Conservation (phyloP, 177 flowering plant species). For the Vitis hybrid region DNA sequence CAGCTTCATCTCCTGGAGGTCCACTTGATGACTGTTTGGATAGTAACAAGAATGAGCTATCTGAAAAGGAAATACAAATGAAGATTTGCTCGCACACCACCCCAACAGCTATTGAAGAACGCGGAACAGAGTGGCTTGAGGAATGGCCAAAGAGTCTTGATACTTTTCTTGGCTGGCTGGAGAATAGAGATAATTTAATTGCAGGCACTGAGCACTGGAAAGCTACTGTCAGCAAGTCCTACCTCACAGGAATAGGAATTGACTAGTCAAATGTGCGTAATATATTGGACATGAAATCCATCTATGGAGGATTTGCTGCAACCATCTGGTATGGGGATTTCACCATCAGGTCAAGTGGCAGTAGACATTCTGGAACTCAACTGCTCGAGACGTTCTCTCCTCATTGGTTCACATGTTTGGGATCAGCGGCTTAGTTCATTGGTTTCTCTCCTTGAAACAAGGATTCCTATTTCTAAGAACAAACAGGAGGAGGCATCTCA, state of each 20-base stretch:
- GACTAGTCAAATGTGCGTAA: no score
- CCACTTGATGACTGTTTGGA: slow-evolving; percentile 1
- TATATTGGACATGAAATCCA: no score
- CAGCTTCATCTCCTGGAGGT: slow-evolving; percentile 37
- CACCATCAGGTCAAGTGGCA: no score
- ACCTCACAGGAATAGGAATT: slow-evolving; percentile 31
- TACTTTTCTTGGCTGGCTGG: slow-evolving; percentile 81
- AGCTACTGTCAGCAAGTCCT: slow-evolving; percentile 71
- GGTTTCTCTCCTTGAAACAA: no score
- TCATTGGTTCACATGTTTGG: no score
- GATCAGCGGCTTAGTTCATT: no score
- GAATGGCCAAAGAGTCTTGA: slow-evolving; percentile 97
- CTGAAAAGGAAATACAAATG: slow-evolving; percentile 78
- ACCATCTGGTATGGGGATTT: no score
- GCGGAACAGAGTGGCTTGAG: slow-evolving; percentile 94
- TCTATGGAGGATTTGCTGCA: no score
- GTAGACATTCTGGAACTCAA: no score
- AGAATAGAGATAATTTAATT: slow-evolving; percentile 53
- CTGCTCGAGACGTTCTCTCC: no score
- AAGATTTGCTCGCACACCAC: slow-evolving; percentile 69
- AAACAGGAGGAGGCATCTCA: no score
- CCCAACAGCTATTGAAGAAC: slow-evolving; percentile 85
- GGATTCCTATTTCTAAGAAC: no score
- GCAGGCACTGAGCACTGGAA: slow-evolving; percentile 84
- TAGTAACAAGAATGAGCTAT: slow-evolving; percentile 38